Conservation (phyloP, 345 rosid genomes). For the Pugionium dolabratum region DNA sequence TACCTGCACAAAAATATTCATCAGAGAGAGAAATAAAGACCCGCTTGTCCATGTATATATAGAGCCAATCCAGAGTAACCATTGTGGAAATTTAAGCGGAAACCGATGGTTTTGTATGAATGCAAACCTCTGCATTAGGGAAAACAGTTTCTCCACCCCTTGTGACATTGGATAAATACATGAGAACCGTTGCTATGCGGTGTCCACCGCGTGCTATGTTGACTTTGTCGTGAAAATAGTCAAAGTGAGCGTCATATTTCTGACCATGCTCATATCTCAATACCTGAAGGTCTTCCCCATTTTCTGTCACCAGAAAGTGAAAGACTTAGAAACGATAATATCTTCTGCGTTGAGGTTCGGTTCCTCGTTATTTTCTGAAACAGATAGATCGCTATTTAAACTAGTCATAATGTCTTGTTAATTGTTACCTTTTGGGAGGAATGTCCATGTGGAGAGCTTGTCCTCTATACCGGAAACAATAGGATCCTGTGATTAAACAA, state of each 20-base stretch:
- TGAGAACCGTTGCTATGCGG: constrained; percentile 78
- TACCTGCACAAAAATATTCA: constrained; percentile 49
- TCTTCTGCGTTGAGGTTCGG: not conserved
- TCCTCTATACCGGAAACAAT: constrained; percentile 88
- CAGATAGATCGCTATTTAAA: not conserved
- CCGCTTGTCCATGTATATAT: not conserved
- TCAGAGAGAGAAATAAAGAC: not conserved
- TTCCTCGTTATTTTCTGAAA: not conserved
- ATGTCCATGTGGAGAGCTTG: constrained; percentile 91
- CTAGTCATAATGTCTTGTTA: not conserved
- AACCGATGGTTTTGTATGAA: constrained; percentile 1
- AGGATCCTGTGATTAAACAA: constrained; percentile 64
- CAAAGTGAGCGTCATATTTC: constrained; percentile 87
- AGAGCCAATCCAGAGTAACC: constrained; percentile 15
- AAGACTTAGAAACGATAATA: constrained; percentile 7
- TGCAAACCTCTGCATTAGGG: constrained; percentile 81
- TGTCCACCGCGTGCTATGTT: constrained; percentile 96
- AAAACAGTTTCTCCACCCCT: constrained; percentile 99
- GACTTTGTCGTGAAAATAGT: constrained; percentile 85
- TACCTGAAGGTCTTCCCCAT: constrained; percentile 94
- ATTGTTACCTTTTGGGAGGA: constrained; percentile 85
- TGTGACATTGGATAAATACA: constrained; percentile 85
- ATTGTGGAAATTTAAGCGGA: constrained; percentile 1
- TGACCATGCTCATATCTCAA: constrained; percentile 88
- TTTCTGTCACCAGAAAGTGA: constrained; percentile 51